phyloP scores from a whole-genome alignment of 1,139 yeast genomes.

The Kodamaea sp. region DNA sequence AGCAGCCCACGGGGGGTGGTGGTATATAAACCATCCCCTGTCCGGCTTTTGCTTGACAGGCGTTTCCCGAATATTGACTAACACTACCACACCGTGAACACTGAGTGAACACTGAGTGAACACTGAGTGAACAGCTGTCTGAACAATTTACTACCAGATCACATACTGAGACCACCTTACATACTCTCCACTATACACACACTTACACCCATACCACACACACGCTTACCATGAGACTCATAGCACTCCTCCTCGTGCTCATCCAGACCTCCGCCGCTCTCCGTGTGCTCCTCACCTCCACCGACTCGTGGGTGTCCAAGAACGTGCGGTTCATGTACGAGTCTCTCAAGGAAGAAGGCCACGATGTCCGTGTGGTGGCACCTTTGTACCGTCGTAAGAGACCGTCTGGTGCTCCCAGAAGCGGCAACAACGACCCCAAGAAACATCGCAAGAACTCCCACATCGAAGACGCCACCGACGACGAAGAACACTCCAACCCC shows the following conservation, averaged over 20 bases:
- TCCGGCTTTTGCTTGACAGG: too few species aligned
- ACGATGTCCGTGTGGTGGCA: conserved; percentile 34
- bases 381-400: conserved; percentile 27
- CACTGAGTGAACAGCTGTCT: too few species aligned
- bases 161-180: too few species aligned
- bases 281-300: conserved; percentile 35
- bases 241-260: conserved; percentile 7
- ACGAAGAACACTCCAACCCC: background rate
- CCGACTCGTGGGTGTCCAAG: conserved; percentile 45
- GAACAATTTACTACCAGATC: too few species aligned
- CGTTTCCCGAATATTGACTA: too few species aligned
- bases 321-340: conserved; percentile 32
- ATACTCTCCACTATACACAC: too few species aligned
- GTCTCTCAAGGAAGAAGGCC: conserved; percentile 28
- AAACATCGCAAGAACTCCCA: background rate
- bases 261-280: conserved; percentile 16
- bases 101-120: too few species aligned
- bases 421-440: background rate
- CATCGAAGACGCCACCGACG: background rate
- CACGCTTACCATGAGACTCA: conserved; percentile 5
- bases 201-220: too few species aligned
- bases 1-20: conserved; percentile 10
- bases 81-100: too few species aligned
- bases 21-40: too few species aligned
- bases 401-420: background rate